These are phyloP conservation scores for Oldenlandia corymbosa DNA, from an alignment of 257 asterid species.

Conservation along the genomic window DNA sequence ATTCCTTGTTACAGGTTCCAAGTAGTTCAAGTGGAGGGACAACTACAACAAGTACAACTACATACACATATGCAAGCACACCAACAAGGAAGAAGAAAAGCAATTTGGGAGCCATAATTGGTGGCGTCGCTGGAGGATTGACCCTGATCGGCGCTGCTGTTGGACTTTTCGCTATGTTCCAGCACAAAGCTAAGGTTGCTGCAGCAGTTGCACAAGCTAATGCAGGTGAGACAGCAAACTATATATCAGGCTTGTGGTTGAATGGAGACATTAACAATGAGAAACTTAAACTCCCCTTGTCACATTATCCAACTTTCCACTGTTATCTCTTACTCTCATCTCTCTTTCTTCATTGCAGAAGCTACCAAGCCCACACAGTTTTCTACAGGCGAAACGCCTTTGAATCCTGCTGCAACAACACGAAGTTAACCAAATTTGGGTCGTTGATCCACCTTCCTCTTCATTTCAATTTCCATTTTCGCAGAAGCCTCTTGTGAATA, in stretches of 20 bases:
- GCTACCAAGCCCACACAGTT: not conserved
- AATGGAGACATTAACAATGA: too few relatives aligned
- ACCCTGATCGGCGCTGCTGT: not conserved
- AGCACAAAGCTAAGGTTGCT: constrained; percentile 6
- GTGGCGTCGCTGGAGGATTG: not conserved
- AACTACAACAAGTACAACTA: not conserved
- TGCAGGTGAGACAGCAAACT: not conserved
- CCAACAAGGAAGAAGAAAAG: constrained; percentile 12
- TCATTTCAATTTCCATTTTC: too few relatives aligned
- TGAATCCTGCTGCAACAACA: constrained; percentile 12
- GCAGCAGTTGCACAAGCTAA: constrained; percentile 11
- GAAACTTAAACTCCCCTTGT: too few relatives aligned
- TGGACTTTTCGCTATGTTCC: not conserved
- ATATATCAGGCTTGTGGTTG: too few relatives aligned
- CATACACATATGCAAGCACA: not conserved
- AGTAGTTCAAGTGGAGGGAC: not conserved
- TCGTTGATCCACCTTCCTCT: not conserved
- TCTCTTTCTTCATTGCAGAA: not conserved
- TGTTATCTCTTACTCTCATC: too few relatives aligned
- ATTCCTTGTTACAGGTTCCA: not conserved
- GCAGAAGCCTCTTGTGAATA: too few relatives aligned
- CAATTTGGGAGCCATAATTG: constrained; percentile 11
- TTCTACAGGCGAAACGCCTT: constrained; percentile 3
- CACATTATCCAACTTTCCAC: not conserved
- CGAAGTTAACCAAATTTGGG: not conserved